A percentile compares a stretch with the other conserved stretches of the same genome.
Conservation (phyloP, 2,329 filamentous ascomycete species). For the Talaromyces sp. region DNA sequence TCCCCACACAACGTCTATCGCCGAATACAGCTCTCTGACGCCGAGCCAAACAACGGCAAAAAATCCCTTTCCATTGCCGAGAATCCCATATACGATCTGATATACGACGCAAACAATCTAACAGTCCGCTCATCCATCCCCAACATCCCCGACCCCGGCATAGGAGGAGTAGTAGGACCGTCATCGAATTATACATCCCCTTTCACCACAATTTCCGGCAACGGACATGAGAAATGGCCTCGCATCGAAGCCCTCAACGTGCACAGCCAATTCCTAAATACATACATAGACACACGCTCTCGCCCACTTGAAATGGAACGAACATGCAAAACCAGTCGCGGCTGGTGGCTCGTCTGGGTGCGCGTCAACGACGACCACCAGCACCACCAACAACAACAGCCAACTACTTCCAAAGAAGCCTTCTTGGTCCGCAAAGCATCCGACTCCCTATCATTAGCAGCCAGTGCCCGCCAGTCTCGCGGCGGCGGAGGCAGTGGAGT, state of each 20-base stretch:
- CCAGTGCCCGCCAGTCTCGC: not conserved
- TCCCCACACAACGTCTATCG: constrained; percentile 36
- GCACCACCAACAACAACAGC: constrained; percentile 2
- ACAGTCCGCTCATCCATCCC: constrained; percentile 58
- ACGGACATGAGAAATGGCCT: constrained; percentile 34
- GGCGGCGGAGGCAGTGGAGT: constrained; percentile 5
- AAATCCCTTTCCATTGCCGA: constrained; percentile 24
- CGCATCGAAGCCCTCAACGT: constrained; percentile 57
- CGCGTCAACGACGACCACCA: constrained; percentile 35
- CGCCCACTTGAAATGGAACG: constrained; percentile 49
- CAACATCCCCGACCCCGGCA: constrained; percentile 54
- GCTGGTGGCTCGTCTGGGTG: constrained; percentile 65
- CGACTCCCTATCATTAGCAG: constrained; percentile 24
- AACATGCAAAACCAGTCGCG: constrained; percentile 57
- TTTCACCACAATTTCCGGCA: constrained; percentile 1
- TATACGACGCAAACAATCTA: constrained; percentile 54
- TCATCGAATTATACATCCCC: not conserved
- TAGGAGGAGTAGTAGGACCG: constrained; percentile 10
- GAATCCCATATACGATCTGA: constrained; percentile 52
- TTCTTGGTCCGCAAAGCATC: constrained; percentile 42
- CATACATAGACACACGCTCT: constrained; percentile 46
- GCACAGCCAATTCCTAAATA: constrained; percentile 54
- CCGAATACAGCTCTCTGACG: constrained; percentile 29
- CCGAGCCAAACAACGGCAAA: constrained; percentile 26
- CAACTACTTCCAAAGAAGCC: constrained; percentile 28